Conservation (phyloP, 176 grass and related monocot species). For the Puya raimondii region DNA sequence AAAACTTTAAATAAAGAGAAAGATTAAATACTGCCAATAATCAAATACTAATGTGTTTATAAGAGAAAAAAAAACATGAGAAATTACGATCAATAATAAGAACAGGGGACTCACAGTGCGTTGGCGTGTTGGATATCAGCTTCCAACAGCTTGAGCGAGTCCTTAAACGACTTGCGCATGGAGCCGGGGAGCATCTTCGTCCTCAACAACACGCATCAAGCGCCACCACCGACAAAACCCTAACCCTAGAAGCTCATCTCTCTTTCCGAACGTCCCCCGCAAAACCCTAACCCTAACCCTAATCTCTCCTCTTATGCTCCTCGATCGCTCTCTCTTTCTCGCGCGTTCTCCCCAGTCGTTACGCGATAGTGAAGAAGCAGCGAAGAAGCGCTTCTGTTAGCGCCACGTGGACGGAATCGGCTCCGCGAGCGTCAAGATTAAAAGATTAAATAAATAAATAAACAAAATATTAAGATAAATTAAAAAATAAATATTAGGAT, state of each 20-base stretch:
- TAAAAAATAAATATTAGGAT: background rate
- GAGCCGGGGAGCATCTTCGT: background rate
- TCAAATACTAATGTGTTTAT: no score
- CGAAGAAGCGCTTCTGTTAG: background rate
- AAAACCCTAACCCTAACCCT: background rate
- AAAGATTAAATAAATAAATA: background rate
- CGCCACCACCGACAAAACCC: background rate
- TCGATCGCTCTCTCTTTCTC: background rate
- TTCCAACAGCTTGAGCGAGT: conserved; percentile 88
- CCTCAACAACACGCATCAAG: conserved; percentile 1
- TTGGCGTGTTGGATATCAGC: conserved; percentile 94
- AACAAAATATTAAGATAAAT: background rate
- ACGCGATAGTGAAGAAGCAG: background rate
- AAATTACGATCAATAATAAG: background rate
- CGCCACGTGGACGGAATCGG: background rate
- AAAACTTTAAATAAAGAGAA: no score
- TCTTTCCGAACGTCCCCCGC: background rate
- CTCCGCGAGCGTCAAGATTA: background rate
- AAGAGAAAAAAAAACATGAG: no score
- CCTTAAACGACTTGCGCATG: conserved; percentile 57
- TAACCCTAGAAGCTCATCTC: background rate
- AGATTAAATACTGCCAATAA: no score
- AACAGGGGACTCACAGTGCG: conserved; percentile 41
- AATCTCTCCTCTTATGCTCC: background rate
- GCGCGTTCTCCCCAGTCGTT: background rate